A percentile compares a stretch with the other conserved stretches of the same genome.
phyloP scores from a whole-genome alignment of 148 eudicot genomes.

The Diospyros lotus region DNA sequence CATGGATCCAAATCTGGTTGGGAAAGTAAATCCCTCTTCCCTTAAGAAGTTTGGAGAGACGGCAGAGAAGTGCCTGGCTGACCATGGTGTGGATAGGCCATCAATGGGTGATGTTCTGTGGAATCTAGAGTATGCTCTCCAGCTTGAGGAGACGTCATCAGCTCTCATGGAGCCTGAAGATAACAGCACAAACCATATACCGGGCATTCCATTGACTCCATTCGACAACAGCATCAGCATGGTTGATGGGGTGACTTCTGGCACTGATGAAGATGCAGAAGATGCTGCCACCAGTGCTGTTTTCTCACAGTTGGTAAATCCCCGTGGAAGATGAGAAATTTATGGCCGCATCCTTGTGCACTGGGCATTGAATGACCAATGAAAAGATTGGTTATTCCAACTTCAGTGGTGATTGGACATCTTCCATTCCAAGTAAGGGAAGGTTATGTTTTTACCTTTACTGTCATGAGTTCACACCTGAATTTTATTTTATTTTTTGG shows the following conservation, averaged over 20 bases:
- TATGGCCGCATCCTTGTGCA: background rate
- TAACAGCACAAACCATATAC: slow-evolving; percentile 89
- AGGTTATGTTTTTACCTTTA: background rate
- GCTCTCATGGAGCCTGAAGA: slow-evolving; percentile 82
- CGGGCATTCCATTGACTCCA: slow-evolving; percentile 51
- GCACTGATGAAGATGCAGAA: slow-evolving; percentile 80
- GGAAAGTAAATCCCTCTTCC: slow-evolving; percentile 72
- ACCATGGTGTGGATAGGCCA: slow-evolving; percentile 92
- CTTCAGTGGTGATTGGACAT: background rate
- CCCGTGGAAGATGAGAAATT: slow-evolving; percentile 76
- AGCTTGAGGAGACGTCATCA: slow-evolving; percentile 83
- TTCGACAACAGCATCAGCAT: slow-evolving; percentile 72
- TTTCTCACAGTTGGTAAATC: slow-evolving; percentile 93
- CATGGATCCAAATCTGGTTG: slow-evolving; percentile 66
- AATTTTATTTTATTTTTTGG: slow-evolving; percentile 1
- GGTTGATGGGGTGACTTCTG: slow-evolving; percentile 54
- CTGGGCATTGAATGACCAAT: background rate
- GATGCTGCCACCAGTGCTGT: slow-evolving; percentile 89
- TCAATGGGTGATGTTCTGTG: slow-evolving; percentile 97
- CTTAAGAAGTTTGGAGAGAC: slow-evolving; percentile 91
- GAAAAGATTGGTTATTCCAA: background rate
- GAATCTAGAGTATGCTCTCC: slow-evolving; percentile 94
- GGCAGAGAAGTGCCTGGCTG: slow-evolving; percentile 90
- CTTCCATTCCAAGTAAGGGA: slow-evolving; percentile 9
- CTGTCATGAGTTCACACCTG: background rate